A percentile compares a stretch with the other conserved stretches of the same genome.
Conservation (phyloP, 306 rosid species). For the Prunus salicina region DNA sequence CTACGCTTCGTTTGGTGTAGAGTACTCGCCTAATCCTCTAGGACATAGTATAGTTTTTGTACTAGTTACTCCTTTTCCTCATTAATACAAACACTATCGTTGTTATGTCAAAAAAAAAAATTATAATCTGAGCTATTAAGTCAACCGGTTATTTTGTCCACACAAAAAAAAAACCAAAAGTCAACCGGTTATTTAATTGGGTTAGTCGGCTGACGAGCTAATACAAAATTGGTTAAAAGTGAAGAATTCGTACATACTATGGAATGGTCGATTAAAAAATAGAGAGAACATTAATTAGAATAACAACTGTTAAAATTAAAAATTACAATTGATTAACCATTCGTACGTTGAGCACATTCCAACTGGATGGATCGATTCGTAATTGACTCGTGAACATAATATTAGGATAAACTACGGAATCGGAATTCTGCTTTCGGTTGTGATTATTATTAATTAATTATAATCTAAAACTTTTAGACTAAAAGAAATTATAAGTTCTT, state of each 20-base stretch:
- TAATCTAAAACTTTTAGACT: neutral
- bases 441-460: neutral
- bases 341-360: slow-evolving; percentile 2
- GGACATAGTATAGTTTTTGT: no score
- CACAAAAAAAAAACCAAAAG: neutral
- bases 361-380: slow-evolving; percentile 42
- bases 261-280: neutral
- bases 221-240: no score
- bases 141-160: neutral
- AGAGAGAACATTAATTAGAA: no score
- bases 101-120: neutral
- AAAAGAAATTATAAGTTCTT: neutral
- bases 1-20: no score
- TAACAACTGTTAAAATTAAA: neutral
- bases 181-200: neutral
- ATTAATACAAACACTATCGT: no score
- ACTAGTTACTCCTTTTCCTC: no score
- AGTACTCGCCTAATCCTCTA: accelerated
- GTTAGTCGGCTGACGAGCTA: neutral
- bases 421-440: slow-evolving; percentile 32
- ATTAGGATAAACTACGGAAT: slow-evolving; percentile 31
- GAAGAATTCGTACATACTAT: no score
- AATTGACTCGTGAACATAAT: slow-evolving; percentile 41
- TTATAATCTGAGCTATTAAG: neutral
- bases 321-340: neutral